These are phyloP conservation scores for Acacia melanoxylon DNA, from an alignment of 306 rosid genomes.

Conservation along the genomic window DNA sequence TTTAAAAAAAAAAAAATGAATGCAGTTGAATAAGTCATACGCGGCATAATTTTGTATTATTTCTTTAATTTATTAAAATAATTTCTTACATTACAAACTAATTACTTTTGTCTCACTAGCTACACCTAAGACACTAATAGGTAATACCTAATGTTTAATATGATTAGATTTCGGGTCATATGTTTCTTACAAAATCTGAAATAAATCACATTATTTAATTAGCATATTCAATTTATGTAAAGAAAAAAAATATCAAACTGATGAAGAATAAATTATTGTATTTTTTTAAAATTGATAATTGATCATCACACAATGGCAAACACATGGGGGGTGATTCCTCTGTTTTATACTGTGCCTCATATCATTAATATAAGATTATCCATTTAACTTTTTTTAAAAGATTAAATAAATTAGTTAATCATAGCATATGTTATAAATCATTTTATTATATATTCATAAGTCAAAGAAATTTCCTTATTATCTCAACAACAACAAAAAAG, in stretches of 20 bases:
- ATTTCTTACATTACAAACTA: background rate
- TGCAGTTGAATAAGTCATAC: background rate
- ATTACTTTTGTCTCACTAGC: background rate
- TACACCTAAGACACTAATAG: background rate
- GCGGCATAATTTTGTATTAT: background rate
- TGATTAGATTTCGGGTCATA: background rate
- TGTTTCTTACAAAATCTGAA: background rate
- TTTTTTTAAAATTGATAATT: background rate
- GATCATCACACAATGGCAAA: constrained; percentile 19
- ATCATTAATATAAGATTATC: no score
- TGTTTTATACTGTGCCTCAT: background rate
- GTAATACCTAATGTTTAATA: background rate
- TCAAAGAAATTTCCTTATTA: no score
- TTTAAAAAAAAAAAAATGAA: no score
- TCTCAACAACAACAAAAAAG: no score
- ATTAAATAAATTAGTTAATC: no score
- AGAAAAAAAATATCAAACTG: background rate
- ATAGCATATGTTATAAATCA: no score
- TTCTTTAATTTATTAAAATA: background rate
- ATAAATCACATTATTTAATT: background rate
- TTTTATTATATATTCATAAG: no score
- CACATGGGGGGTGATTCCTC: constrained; percentile 23
- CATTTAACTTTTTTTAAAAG: no score
- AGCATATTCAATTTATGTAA: background rate
- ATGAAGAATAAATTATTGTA: background rate